These are phyloP conservation scores for Naegleria fowleri DNA, from an alignment of 208 protist genomes.

Conservation along the genomic window DNA sequence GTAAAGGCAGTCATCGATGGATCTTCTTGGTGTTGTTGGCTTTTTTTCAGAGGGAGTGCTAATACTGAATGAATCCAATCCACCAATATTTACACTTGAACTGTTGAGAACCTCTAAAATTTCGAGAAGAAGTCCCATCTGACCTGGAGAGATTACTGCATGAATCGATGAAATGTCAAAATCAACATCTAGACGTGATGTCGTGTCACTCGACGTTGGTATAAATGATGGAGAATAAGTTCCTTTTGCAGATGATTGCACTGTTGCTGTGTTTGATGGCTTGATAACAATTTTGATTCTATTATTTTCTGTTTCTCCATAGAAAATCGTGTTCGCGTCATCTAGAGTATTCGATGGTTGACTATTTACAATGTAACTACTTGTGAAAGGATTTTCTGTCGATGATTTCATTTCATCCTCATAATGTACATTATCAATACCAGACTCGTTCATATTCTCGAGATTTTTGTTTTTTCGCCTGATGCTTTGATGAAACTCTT, in stretches of 20 bases:
- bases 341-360: not conserved
- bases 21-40: no score
- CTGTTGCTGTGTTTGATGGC: not conserved
- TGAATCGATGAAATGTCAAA: not conserved
- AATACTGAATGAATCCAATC: not conserved
- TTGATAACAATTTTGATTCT: not conserved
- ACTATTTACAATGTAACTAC: not conserved
- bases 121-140: not conserved
- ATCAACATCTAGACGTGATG: not conserved
- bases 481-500: not conserved
- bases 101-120: not conserved
- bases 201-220: not conserved
- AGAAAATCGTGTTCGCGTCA: conserved; percentile 8
- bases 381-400: not conserved
- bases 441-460: not conserved
- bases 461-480: not conserved
- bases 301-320: conserved; percentile 16
- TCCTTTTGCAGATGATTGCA: not conserved
- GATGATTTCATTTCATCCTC: not conserved
- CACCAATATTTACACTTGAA: not conserved
- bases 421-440: not conserved
- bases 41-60: not conserved
- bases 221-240: no score
- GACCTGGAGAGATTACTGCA: not conserved
- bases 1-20: no score